Base-by-base conservation (phyloP, 2,329 filamentous ascomycete genomes). In the Calonectria pauciramosa region DNA sequence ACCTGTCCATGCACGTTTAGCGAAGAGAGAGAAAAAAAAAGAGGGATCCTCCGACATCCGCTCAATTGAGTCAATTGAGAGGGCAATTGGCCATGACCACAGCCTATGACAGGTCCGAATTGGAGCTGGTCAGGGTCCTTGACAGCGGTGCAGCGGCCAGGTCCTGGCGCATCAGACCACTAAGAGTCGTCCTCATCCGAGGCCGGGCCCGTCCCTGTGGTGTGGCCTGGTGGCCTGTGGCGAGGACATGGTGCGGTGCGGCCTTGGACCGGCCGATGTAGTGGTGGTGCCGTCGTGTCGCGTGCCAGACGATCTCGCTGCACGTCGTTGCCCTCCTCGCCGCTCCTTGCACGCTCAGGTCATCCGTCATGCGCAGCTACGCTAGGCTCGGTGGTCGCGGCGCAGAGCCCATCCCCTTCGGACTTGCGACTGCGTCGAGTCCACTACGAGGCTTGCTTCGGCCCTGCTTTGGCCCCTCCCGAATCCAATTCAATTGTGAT, bases 81-180 rank as follows among this genome's bases (percentile, higher is more conserved):
- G 56, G 34, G 34, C 56, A 38, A 14, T 32, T 32, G 56, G 34
- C 34, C 38, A 64, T 70, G 71, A 71, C 69, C 34, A 18, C 63
- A 70, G 28, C 56, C 41, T 67, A 73, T 72, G 59, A 72, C 72
- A 70, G 51, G 64, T 51, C 54, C 64, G 41, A 67, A 68, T 67
- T 67, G 52, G 54, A 51, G 38, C 47, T 73, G 47, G 59, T 47
- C 56, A 56, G 47, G 56, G 68, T 49, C 68, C 68, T 70, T 9
- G 32, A 70, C 34, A 11, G 64, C 30, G 32, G 54, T 51, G 65
- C 66, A 64, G 60, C 52, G 70, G 63, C 30, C 60, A 64, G 60
- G 54, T 66, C 73, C 64, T 51, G 67, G 56, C n/a, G 69, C 63
- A 80, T 80, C 79, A 80, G 79, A 66, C 79, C 79, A 80, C 76